phyloP scores from a whole-genome alignment of 805 yeast genomes.

The Hagleromyces aurorensis region DNA sequence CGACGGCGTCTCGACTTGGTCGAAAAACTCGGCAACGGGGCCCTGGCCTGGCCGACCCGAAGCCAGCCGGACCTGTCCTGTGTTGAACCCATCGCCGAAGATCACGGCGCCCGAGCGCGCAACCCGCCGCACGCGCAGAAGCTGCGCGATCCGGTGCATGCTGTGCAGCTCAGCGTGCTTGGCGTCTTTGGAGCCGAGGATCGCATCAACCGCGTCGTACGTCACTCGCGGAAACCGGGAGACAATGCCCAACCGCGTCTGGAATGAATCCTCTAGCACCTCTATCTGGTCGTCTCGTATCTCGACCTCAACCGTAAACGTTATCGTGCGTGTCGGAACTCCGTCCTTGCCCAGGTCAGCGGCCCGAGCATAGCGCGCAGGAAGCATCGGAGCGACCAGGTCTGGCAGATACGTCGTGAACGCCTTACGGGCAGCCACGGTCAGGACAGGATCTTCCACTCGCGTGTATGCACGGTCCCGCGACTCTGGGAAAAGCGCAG shows the following conservation, averaged over 20 bases:
- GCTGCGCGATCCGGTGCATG: conserved; percentile 25
- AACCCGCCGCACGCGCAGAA: conserved; percentile 26
- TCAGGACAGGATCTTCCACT: conserved; percentile 33
- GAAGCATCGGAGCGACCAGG: conserved; percentile 60
- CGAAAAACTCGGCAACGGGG: conserved; percentile 16
- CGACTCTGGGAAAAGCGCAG: conserved; percentile 43
- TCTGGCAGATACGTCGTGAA: conserved; percentile 71
- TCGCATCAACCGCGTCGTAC: conserved; percentile 52
- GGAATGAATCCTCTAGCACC: conserved; percentile 21
- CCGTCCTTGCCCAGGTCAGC: conserved; percentile 45
- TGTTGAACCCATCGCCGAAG: conserved; percentile 32
- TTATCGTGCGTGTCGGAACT: conserved; percentile 39
- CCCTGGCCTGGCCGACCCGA: conserved; percentile 6
- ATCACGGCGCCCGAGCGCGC: conserved; percentile 34
- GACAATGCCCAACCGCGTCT: conserved; percentile 37
- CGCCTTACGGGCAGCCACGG: conserved; percentile 52
- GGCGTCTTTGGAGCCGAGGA: conserved; percentile 31
- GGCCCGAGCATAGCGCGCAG: conserved; percentile 41
- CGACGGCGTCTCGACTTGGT: conserved; percentile 37
- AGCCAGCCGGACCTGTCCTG: conserved; percentile 17
- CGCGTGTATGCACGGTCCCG: conserved; percentile 17
- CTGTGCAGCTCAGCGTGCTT: conserved; percentile 18
- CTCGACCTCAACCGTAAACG: conserved; percentile 34
- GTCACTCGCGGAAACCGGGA: conserved; percentile 46
- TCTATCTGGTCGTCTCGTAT: conserved; percentile 19